These are phyloP conservation scores for Escovopsis sp. DNA, from an alignment of 2,329 filamentous ascomycete genomes.

Conservation along the genomic window DNA sequence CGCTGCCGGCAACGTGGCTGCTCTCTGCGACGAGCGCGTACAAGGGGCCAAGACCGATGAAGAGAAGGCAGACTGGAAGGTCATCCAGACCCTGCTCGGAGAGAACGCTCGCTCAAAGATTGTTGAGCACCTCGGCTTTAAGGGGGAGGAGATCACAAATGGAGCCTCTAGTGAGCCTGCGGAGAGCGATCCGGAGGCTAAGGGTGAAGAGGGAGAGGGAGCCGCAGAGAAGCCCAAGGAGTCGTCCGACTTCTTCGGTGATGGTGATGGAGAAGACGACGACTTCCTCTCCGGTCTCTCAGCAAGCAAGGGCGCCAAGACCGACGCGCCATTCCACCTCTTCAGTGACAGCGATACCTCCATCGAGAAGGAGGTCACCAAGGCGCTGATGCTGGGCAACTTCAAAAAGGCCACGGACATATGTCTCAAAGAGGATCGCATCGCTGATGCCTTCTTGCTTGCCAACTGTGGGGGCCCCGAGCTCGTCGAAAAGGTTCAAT, in stretches of 20 bases:
- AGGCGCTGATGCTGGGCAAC: slow-evolving; percentile 74
- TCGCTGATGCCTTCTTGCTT: slow-evolving; percentile 95
- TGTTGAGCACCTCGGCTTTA: slow-evolving; percentile 80
- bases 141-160: slow-evolving; percentile 40
- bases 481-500: slow-evolving; percentile 85
- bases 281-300: slow-evolving; percentile 77
- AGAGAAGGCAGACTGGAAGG: slow-evolving; percentile 91
- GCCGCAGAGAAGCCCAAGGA: slow-evolving; percentile 40
- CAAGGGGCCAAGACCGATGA: slow-evolving; percentile 65
- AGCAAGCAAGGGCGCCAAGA: slow-evolving; percentile 81
- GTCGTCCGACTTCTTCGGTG: slow-evolving; percentile 61
- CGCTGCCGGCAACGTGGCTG: slow-evolving; percentile 58
- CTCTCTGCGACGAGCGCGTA: slow-evolving; percentile 69
- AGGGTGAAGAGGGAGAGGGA: slow-evolving; percentile 19
- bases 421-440: slow-evolving; percentile 73
- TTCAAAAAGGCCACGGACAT: slow-evolving; percentile 84
- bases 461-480: slow-evolving; percentile 92
- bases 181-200: slow-evolving; percentile 15
- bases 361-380: slow-evolving; percentile 76
- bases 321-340: slow-evolving; percentile 85
- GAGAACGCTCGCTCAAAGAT: slow-evolving; percentile 77
- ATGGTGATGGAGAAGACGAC: slow-evolving; percentile 57
- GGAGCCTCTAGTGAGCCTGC: slow-evolving; percentile 25
- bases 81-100: slow-evolving; percentile 77
- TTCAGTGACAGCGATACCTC: slow-evolving; percentile 71